Base-by-base conservation (phyloP, 371 early-diverging fungal species). In the Rhizomucor pusillus region DNA sequence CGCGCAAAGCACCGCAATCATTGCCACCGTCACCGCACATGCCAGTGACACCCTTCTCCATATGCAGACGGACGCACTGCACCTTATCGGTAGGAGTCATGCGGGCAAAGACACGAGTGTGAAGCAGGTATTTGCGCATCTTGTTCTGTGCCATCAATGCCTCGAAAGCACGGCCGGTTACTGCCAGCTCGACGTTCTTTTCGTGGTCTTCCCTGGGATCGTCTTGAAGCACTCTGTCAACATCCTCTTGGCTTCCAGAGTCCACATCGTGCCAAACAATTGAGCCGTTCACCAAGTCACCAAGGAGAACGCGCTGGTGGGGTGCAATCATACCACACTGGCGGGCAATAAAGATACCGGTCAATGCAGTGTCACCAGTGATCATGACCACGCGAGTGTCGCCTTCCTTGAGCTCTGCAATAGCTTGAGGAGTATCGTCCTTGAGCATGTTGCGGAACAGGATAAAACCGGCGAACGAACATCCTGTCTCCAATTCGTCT, bases 11-110 rank as follows among this genome's bases (percentile, higher is more conserved):
- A 43, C 93, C 96, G 59, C 91, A 90, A 71, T 97, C 98, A 71
- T 97, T 97, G 19, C 90, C 94, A 52, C 97, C 98, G 69, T 97
- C 98, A 55, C 98, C 98, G 67, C 91, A 91, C 91, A 93, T 92
- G 40, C 85, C 92, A 18, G 90, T 89, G 13, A 90, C 78, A 37
- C 79, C 83, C 23, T 79, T 77, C 56, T 80, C 79, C 89, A 89
- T 90, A 62, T 88, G 90, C 36, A 86, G 63, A 35, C 85, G 74
- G 19, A 92, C 84, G 56, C 89, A 88, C 25, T 71, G 67, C 5
- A 82, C 79, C 63, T 92, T 92, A 60, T 89, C 84, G 25, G 68
- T 72, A 4, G 93, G 91, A 35, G 81, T 84, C 88, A 93, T 90
- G 56, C 92, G 79, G 24, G 91, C 88, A 75, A 87, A 93, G 2